Conservation (phyloP, 441 rosid species). For the Populus hybrid region DNA sequence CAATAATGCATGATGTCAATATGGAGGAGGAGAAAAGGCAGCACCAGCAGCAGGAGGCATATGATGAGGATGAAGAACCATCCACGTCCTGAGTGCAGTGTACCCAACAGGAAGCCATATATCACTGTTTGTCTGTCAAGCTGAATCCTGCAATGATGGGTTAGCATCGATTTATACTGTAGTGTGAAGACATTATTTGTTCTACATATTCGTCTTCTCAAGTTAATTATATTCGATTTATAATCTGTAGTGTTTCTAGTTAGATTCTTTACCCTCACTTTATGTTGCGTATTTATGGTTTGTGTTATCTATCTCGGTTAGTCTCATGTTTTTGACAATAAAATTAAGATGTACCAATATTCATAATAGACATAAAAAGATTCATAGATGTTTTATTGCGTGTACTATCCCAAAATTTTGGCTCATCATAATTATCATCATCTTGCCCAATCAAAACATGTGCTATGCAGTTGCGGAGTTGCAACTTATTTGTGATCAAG, state of each 20-base stretch:
- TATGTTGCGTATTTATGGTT: not conserved
- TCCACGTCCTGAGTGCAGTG: constrained; percentile 61
- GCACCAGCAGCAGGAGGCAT: constrained; percentile 49
- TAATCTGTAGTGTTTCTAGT: not conserved
- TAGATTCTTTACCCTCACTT: not conserved
- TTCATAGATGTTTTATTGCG: not conserved
- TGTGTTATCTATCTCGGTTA: not conserved
- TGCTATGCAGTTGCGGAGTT: too few relatives aligned
- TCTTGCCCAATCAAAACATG: not conserved
- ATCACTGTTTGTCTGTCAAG: not conserved
- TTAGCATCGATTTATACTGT: not conserved
- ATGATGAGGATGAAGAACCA: constrained; percentile 61
- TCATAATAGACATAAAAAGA: not conserved
- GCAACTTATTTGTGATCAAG: too few relatives aligned
- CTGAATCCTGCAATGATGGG: not conserved
- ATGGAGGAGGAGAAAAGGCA: constrained; percentile 68
- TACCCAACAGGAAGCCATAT: constrained; percentile 59
- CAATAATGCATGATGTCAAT: constrained; percentile 64
- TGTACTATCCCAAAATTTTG: not conserved
- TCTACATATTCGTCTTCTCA: too few relatives aligned
- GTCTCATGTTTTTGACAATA: not conserved
- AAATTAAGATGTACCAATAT: not conserved
- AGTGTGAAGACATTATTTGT: not conserved
- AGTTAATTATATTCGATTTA: too few relatives aligned
- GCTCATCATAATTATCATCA: not conserved